A percentile compares a stretch with the other conserved stretches of the same genome.
Conservation (phyloP, 2,329 filamentous ascomycete genomes). For the Myrmaecium sp. region DNA sequence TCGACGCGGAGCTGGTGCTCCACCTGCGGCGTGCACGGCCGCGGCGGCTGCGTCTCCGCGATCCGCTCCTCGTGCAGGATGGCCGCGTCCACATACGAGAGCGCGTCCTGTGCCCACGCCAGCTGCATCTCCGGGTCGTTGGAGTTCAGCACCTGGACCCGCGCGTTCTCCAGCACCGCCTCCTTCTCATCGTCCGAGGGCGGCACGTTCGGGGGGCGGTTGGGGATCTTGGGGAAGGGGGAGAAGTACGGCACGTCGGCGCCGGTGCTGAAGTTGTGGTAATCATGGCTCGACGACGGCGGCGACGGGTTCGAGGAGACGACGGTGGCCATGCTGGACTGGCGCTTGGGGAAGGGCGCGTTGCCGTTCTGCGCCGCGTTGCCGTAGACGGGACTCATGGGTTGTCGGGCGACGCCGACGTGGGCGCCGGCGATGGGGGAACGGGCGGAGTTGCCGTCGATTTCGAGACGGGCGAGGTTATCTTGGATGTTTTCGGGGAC, state of each 20-base stretch:
- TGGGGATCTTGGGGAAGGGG: slow-evolving; percentile 71
- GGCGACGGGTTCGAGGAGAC: slow-evolving; percentile 6
- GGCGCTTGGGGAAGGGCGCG: neutral
- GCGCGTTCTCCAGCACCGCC: slow-evolving; percentile 68
- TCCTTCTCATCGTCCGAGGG: slow-evolving; percentile 91
- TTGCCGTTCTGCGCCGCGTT: slow-evolving; percentile 1
- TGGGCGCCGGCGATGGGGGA: slow-evolving; percentile 2
- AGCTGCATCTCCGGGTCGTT: slow-evolving; percentile 94
- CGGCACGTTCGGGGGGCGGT: slow-evolving; percentile 71
- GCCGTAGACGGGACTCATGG: too few relatives aligned
- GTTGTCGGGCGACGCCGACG: slow-evolving; percentile 11
- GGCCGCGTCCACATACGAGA: slow-evolving; percentile 75
- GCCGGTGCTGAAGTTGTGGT: slow-evolving; percentile 20
- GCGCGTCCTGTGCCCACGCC: slow-evolving; percentile 85
- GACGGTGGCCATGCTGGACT: slow-evolving; percentile 1
- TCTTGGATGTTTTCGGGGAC: slow-evolving; percentile 75
- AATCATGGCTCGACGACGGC: slow-evolving; percentile 19
- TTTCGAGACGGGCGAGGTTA: slow-evolving; percentile 77
- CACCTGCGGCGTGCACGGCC: slow-evolving; percentile 65
- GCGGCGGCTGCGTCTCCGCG: slow-evolving; percentile 36
- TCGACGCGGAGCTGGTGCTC: slow-evolving; percentile 81
- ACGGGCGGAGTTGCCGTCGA: slow-evolving; percentile 45
- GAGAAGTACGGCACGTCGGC: slow-evolving; percentile 62
- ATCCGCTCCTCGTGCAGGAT: slow-evolving; percentile 60
- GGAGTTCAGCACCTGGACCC: slow-evolving; percentile 70